A percentile compares a stretch with the other conserved stretches of the same genome.
phyloP scores from a whole-genome alignment of 2,329 filamentous ascomycete genomes.

The Macrophomina phaseolina region DNA sequence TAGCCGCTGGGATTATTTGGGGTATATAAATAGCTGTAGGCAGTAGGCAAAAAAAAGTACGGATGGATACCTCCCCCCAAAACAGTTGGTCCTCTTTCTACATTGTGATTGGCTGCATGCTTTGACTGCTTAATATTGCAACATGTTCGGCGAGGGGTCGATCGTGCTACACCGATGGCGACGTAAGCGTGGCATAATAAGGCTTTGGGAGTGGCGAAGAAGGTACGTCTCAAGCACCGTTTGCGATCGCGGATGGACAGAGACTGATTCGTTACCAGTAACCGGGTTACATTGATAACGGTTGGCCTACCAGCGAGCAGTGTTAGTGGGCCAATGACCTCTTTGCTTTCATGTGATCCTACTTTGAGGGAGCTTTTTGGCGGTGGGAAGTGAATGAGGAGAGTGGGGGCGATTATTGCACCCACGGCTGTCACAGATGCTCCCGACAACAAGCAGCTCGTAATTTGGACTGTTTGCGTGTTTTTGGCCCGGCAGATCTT shows the following conservation, averaged over 20 bases:
- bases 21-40: conserved; percentile 20
- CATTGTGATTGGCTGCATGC: background rate
- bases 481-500: too few species aligned
- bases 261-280: conserved; percentile 21
- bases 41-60: conserved; percentile 8
- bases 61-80: conserved; percentile 18
- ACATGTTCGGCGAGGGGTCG: background rate
- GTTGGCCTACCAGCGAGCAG: background rate
- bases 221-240: conserved; percentile 18
- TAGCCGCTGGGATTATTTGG: conserved; percentile 2
- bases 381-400: background rate
- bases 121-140: background rate
- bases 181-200: background rate
- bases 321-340: background rate
- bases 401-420: too few species aligned
- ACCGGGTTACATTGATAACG: background rate
- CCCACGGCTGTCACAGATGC: background rate
- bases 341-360: background rate
- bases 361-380: too few species aligned
- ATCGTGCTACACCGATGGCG: background rate
- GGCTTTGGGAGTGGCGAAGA: conserved; percentile 5
- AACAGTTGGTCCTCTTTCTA: background rate
- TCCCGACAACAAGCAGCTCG: too few species aligned
- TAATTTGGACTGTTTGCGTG: too few species aligned
- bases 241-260: background rate